Base-by-base conservation (phyloP, 306 rosid species). In the Bauhinia variegata region DNA sequence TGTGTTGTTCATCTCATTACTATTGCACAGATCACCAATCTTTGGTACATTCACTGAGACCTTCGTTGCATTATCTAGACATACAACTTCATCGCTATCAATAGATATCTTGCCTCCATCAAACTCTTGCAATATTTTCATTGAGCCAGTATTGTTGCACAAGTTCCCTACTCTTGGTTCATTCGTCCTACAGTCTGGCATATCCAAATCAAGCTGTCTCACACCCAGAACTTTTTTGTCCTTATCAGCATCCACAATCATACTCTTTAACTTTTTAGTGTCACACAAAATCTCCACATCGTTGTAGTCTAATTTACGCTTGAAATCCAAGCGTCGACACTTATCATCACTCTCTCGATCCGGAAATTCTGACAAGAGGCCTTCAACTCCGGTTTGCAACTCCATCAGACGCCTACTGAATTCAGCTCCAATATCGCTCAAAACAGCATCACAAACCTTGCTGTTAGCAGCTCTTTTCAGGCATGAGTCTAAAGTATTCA, bases 401-500 rank as follows among this genome's bases (percentile, higher is more conserved):
- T 81, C 88, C 93, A 84, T 79, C 75, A 83, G 67, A 54, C 47
- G 65, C 82, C 61, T 68, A 4, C 46, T 65, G 5, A 82, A 82
- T 54, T 74, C 79, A 33, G 61, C 64, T 23, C 82, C 66, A 55
- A 73, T 71, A 61, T 75, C 73, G 42, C 67, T 65, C 75, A 77
- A 78, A 64, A 79, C 64, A 71, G 73, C 28, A 50, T 75, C 82
- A 11, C 75, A 32, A 8, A 65, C 86, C 75, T 78, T 78, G 33
- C 66, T 63, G 16, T 74, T 83, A 42, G 68, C 31, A 63, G 68
- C 56, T 52, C 71, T 76, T 57, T 69, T 76, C 37, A 81, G 3
- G 72, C 82, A 79, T 36, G 76, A 68, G 73, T 83, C 93, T 8
- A 93, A 53, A 54, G 59, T 44, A 65, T 80, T 64, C 76, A 89